Conservation (phyloP, 2,329 filamentous ascomycete species). For the Fusarium ramigenum region DNA sequence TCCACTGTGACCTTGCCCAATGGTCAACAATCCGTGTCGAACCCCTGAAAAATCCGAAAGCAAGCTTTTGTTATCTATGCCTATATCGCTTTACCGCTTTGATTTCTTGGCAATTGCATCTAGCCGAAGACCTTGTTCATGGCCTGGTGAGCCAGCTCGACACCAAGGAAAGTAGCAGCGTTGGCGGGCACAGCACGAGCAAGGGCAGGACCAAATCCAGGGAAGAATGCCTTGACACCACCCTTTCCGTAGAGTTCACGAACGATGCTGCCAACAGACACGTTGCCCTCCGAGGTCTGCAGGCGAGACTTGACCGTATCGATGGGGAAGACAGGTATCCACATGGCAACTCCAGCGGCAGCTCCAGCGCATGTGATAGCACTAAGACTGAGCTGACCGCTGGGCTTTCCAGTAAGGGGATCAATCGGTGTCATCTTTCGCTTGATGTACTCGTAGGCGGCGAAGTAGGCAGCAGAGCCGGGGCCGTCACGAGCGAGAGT, state of each 20-base stretch:
- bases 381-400: slow-evolving; percentile 79
- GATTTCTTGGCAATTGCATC: background rate
- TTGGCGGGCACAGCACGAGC: slow-evolving; percentile 95
- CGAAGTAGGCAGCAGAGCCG: slow-evolving; percentile 94
- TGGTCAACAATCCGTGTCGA: background rate
- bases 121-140: slow-evolving; percentile 78
- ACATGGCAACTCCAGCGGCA: slow-evolving; percentile 95
- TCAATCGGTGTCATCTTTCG: slow-evolving; percentile 84
- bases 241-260: slow-evolving; percentile 83
- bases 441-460: slow-evolving; percentile 97
- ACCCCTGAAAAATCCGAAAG: slow-evolving; percentile 6
- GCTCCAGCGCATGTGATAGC: slow-evolving; percentile 90
- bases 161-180: slow-evolving; percentile 90
- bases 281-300: slow-evolving; percentile 88
- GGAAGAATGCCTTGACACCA: slow-evolving; percentile 93
- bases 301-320: slow-evolving; percentile 95
- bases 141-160: slow-evolving; percentile 83
- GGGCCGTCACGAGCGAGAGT: slow-evolving; percentile 94
- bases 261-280: slow-evolving; percentile 82
- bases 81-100: background rate
- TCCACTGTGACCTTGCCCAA: slow-evolving; percentile 6
- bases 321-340: slow-evolving; percentile 97
- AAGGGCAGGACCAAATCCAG: slow-evolving; percentile 91
- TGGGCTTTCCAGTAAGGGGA: slow-evolving; percentile 73
- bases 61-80: slow-evolving; percentile 18